These are phyloP conservation scores for Castanea crenata DNA, from an alignment of 306 rosid genomes.

Conservation along the genomic window DNA sequence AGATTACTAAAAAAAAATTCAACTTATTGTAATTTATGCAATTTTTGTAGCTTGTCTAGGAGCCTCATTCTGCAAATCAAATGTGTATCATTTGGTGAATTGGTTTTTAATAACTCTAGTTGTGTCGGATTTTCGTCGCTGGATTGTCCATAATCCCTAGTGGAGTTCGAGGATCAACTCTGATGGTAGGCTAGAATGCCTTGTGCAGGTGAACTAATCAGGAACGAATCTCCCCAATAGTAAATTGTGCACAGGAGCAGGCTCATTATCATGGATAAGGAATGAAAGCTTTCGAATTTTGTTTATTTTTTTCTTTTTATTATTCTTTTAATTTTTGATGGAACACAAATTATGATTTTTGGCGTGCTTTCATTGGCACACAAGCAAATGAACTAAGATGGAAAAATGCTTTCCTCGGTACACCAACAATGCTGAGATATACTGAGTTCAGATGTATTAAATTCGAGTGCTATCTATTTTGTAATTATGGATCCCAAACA, in stretches of 20 bases:
- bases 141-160: not conserved
- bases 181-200: not conserved
- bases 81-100: not conserved
- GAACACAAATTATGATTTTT: not conserved
- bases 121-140: not conserved
- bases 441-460: no score
- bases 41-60: not conserved
- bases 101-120: not conserved
- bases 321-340: not conserved
- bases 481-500: no score
- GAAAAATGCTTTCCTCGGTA: no score
- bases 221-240: not conserved
- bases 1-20: not conserved
- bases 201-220: conserved; percentile 8
- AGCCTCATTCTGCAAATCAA: not conserved
- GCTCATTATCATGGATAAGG: not conserved
- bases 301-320: not conserved
- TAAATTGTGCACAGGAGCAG: not conserved
- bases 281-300: not conserved
- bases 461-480: no score
- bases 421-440: no score
- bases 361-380: not conserved
- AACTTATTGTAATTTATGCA: not conserved
- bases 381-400: not conserved
- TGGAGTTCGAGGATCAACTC: not conserved